phyloP scores from a whole-genome alignment of 2,329 filamentous ascomycete genomes.

The Epichloe brachyelytri region DNA sequence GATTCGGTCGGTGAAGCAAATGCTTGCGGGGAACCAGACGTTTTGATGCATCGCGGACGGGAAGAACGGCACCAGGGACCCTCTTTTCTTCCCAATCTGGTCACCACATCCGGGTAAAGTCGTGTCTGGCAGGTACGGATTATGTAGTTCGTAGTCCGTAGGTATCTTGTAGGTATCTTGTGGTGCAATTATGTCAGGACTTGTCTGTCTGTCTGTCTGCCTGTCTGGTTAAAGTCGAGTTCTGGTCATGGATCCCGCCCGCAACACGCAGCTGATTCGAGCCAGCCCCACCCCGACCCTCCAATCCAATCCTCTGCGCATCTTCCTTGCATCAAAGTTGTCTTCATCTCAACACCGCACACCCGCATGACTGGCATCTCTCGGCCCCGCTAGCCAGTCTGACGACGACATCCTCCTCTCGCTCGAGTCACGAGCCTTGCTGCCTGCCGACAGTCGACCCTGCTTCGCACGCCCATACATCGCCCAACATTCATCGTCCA shows the following conservation, averaged over 20 bases:
- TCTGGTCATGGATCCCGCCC: too few species aligned
- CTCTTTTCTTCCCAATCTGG: not conserved
- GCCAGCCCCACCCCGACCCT: not conserved
- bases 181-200: too few species aligned
- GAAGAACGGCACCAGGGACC: conserved; percentile 4
- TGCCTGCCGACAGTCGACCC: not conserved
- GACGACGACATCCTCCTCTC: not conserved
- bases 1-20: too few species aligned
- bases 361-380: not conserved
- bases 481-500: not conserved
- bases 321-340: not conserved
- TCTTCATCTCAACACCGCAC: not conserved
- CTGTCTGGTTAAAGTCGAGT: too few species aligned
- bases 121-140: too few species aligned
- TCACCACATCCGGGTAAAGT: too few species aligned
- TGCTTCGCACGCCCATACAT: too few species aligned
- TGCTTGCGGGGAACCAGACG: too few species aligned
- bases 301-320: not conserved
- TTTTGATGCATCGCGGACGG: not conserved
- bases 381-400: not conserved
- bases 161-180: too few species aligned
- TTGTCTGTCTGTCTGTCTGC: too few species aligned
- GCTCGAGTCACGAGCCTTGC: not conserved
- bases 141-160: too few species aligned
- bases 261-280: not conserved